Base-by-base conservation (phyloP, 345 rosid genomes). In the Camelina sativa region DNA sequence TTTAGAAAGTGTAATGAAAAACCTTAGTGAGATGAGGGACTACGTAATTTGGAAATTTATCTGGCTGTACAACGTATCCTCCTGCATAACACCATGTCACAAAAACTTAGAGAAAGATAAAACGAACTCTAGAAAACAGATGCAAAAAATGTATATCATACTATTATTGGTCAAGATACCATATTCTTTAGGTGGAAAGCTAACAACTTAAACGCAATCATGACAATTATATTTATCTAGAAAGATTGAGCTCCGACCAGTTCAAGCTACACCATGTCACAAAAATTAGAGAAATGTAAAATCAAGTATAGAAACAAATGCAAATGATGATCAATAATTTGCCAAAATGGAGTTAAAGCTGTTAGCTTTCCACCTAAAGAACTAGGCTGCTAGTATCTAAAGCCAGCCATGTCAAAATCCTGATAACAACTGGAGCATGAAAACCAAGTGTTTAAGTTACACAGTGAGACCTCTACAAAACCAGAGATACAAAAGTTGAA, bases 1-100 rank as follows among this genome's bases (percentile, higher is more conserved):
- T 28, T 2, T 13, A 25, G 38, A 13, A 16, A 9, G 30, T 22
- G 41, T 20, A 77, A 69, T 80, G 23, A 20, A 35, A 50, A 69
- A 93, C 97, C 92, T 88, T 82, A 0, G 93, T 88, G 77, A 91
- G 85, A 82, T 89, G 93, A 73, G 95, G 96, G 71, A 88, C 91
- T 0, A 88, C 79, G 57, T 91, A 91, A 75, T 87, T 87, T 23
- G 94, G 96, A 79, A 91, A 80, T 81, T 91, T 93, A 82, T 87
- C 88, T 40, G 79, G 92, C 85, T 86, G 65, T 74, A 93, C 75
- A 67, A 89, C 90, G 59, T 91, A 88, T 51, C 97, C 90, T 77
- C 96, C 97, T 85, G 84, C 85, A 80, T 62, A 5, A 51, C 58
- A 25, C 61, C 28, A 66, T 16, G 43, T 41, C 28, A 59, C 63